These are phyloP conservation scores for Talaromyces ruber DNA, from an alignment of 495 filamentous ascomycete species.

Conservation along the genomic window DNA sequence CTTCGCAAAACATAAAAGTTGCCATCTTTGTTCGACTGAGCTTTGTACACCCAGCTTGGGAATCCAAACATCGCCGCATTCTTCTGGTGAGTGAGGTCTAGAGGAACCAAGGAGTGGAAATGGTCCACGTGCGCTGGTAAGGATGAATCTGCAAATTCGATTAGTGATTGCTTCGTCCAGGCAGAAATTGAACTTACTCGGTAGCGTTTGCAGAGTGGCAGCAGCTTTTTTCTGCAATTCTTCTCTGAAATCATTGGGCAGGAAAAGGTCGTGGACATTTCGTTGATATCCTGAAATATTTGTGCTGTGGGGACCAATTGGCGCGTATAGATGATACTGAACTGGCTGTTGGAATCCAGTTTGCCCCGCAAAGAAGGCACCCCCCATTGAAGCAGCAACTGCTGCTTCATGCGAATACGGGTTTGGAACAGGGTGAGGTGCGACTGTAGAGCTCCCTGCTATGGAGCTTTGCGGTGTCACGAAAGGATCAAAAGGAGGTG, in stretches of 20 bases:
- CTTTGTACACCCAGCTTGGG: slow-evolving; percentile 91
- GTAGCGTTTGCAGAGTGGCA: slow-evolving; percentile 73
- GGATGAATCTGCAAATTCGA: slow-evolving; percentile 43
- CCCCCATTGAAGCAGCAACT: slow-evolving; percentile 34
- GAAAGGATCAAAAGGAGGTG: slow-evolving; percentile 51
- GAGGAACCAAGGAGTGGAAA: slow-evolving; percentile 84
- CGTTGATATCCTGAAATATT: slow-evolving; percentile 75
- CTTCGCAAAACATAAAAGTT: slow-evolving; percentile 75
- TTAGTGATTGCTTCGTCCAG: slow-evolving; percentile 5
- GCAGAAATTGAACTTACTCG: slow-evolving; percentile 44
- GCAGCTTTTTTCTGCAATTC: slow-evolving; percentile 84
- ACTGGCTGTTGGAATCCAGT: slow-evolving; percentile 60
- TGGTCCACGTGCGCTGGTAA: slow-evolving; percentile 69
- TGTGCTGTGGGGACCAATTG: slow-evolving; percentile 71
- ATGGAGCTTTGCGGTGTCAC: slow-evolving; percentile 45
- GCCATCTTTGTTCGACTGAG: slow-evolving; percentile 79
- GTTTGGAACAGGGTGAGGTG: slow-evolving; percentile 41
- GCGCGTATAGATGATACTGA: slow-evolving; percentile 90
- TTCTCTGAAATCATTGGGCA: slow-evolving; percentile 74
- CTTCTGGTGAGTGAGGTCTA: slow-evolving; percentile 75
- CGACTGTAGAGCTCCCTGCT: slow-evolving; percentile 36
- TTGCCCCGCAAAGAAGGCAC: slow-evolving; percentile 46
- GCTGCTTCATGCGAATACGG: slow-evolving; percentile 56
- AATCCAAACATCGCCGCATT: slow-evolving; percentile 71
- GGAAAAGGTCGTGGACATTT: slow-evolving; percentile 80